Conservation (phyloP, 345 rosid species). For the Ceriops decandra region DNA sequence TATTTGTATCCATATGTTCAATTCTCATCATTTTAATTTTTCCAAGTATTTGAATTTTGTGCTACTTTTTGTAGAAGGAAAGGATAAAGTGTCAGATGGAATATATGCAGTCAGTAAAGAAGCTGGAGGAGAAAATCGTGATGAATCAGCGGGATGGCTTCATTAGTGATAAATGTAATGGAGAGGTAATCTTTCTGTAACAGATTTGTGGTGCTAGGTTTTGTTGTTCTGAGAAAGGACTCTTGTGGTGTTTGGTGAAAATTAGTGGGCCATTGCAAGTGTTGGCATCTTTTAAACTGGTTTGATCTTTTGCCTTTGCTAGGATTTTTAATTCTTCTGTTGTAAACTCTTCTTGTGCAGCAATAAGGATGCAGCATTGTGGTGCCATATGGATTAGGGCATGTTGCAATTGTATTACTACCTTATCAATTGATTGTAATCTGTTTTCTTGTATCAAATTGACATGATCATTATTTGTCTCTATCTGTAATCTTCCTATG, state of each 20-base stretch:
- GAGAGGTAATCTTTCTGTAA: conserved; percentile 17
- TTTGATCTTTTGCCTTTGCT: no score
- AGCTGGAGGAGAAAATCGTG: conserved; percentile 29
- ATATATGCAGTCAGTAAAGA: conserved; percentile 33
- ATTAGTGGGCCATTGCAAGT: neutral
- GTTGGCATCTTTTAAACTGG: no score
- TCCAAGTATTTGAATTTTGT: neutral
- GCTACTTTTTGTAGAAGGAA: conserved; percentile 25
- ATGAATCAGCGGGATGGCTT: conserved; percentile 26
- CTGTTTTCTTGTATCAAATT: neutral
- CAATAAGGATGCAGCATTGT: no score
- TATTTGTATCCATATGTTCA: neutral
- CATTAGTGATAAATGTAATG: conserved; percentile 9
- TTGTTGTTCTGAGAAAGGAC: neutral
- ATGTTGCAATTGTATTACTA: neutral
- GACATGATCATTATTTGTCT: neutral
- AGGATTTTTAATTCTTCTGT: no score
- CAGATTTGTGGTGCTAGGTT: neutral
- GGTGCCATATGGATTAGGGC: neutral
- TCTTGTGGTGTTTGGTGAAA: neutral
- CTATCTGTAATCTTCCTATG: neutral
- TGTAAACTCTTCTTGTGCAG: no score
- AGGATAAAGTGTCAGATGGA: conserved; percentile 35
- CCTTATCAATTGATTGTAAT: neutral
- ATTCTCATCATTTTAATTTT: neutral